Evolutionary conservation across 2,329 filamentous ascomycete species (phyloP), one percentile per base, ranked within the genome.

Genomic region (Nigrospora osmanthi): DNA sequence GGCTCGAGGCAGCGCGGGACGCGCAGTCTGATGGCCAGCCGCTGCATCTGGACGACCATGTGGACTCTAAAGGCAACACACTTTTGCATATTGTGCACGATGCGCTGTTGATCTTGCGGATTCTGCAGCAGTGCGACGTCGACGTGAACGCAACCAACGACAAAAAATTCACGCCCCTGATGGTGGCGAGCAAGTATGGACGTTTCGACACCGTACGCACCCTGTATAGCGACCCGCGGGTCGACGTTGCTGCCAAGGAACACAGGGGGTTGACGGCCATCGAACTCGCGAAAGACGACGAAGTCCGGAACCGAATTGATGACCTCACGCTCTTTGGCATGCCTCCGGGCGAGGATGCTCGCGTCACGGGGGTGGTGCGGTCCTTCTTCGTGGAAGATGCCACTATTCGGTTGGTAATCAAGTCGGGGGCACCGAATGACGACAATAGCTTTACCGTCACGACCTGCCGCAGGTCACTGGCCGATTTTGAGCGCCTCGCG

Each of bases 111-210:
- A 87, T 88, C 2, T 60, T 82, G 44, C 78, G 80, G 48, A 85
- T 97, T 35, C 71, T 98, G 33, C 78, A 86, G 45, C 78, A 84
- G 48, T 95, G 90, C 65, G 93, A 98, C 54, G 85, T 89, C n/a
- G 89, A 98, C 59, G 87, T 91, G 45, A 98, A 98, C 65, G 90
- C 91, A 10, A 86, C 84, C 10, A 98, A 98, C 58, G 90, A 97
- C 55, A 95, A 89, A 67, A 85, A 81, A 40, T 97, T 98, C 59
- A 98, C 94, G 0, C 84, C 93, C 2, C 72, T 98, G 46, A 98
- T 98, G 93, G 86, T 98, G 50, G 91, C 91, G 9, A 97, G 91
- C 75, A 98, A 98, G 63, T 98, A 97, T 59, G 93, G 93, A 32
- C 81, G 93, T 50, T 85, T 95, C 44, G 93, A 97, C 56, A 88